These are phyloP conservation scores for Suillus hirtellus DNA, from an alignment of 768 basidiomycete species.

Conservation along the genomic window DNA sequence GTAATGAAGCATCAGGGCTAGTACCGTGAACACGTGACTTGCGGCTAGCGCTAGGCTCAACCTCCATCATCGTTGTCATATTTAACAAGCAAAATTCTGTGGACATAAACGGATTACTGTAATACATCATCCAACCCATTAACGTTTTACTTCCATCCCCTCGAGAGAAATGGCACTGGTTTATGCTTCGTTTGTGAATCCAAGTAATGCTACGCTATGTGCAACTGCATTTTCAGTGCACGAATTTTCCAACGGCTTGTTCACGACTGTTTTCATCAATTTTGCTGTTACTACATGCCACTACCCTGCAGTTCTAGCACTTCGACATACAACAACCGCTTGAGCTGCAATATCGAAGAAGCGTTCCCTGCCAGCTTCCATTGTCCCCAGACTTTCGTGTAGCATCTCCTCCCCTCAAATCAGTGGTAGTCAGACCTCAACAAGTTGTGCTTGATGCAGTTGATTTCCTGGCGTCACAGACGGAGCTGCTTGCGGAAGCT, in stretches of 20 bases:
- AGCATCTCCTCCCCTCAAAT: background rate
- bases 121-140: conserved; percentile 37
- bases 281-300: background rate
- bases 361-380: background rate
- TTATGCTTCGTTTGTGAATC: conserved; percentile 46
- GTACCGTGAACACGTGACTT: background rate
- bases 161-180: conserved; percentile 55
- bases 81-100: background rate
- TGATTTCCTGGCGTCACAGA: background rate
- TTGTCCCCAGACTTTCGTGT: background rate
- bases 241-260: background rate
- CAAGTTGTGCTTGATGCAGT: background rate
- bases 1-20: background rate
- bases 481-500: background rate
- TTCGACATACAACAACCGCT: background rate
- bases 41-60: no score
- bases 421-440: background rate
- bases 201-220: background rate
- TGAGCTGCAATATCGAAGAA: background rate
- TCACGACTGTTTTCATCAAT: background rate
- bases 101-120: conserved; percentile 7
- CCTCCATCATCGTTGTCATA: no score
- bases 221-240: background rate
- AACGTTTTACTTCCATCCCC: conserved; percentile 59
- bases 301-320: background rate